Conservation (phyloP, 192 early-diverging fungal genomes). For the Rhizoclosmatium globosum region DNA sequence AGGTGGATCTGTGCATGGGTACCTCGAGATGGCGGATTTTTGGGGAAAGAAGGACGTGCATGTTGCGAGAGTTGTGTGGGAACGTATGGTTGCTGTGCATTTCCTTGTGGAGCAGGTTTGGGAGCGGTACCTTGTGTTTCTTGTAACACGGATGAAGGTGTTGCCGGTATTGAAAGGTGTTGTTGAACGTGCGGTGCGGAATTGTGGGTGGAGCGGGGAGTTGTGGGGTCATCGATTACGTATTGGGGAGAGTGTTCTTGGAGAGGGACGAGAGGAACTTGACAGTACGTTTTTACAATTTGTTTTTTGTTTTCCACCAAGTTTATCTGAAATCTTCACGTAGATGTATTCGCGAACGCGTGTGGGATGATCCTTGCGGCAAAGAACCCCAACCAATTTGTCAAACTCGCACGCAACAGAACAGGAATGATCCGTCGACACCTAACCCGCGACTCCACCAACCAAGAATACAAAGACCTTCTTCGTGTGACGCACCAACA, state of each 20-base stretch:
- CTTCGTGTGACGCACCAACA: neutral
- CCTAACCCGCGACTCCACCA: neutral
- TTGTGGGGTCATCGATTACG: slow-evolving; percentile 65
- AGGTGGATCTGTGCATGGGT: slow-evolving; percentile 50
- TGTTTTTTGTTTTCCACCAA: neutral
- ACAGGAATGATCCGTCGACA: slow-evolving; percentile 27
- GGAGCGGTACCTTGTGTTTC: slow-evolving; percentile 71
- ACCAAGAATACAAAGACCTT: neutral
- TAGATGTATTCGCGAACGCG: slow-evolving; percentile 34
- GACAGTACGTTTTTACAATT: slow-evolving; percentile 22
- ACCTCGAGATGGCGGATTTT: slow-evolving; percentile 64
- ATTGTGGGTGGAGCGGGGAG: slow-evolving; percentile 77
- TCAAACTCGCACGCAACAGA: slow-evolving; percentile 33
- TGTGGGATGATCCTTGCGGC: slow-evolving; percentile 18
- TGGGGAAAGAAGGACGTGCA: slow-evolving; percentile 53
- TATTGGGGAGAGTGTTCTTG: slow-evolving; percentile 33
- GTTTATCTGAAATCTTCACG: neutral
- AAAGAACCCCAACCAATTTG: slow-evolving; percentile 43
- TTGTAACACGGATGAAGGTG: slow-evolving; percentile 59
- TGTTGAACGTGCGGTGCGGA: slow-evolving; percentile 64
- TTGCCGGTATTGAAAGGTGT: slow-evolving; percentile 47
- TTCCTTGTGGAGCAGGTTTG: slow-evolving; percentile 69
- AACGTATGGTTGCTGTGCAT: slow-evolving; percentile 69
- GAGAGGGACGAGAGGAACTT: slow-evolving; percentile 35
- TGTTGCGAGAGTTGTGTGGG: slow-evolving; percentile 64